Conservation (phyloP, 2,329 filamentous ascomycete species). For the Fusarium penzigii region DNA sequence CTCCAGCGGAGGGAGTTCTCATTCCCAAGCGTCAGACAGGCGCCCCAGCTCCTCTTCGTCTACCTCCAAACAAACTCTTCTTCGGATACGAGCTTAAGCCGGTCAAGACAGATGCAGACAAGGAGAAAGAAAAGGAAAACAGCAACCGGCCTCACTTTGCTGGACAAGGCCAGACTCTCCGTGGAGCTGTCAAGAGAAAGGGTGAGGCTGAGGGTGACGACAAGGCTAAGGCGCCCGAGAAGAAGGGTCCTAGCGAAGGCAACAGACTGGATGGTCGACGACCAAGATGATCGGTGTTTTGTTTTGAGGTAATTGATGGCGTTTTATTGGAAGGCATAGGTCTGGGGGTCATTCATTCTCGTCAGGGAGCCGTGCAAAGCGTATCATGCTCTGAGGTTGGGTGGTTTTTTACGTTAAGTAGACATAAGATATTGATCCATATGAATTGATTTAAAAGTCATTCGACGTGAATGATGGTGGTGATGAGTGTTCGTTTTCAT, state of each 20-base stretch:
- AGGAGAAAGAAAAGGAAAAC: conserved; percentile 64
- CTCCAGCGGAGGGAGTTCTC: conserved; percentile 26
- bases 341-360: neutral
- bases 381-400: neutral
- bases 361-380: neutral
- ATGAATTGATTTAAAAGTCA: too few species aligned
- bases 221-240: conserved; percentile 48
- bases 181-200: conserved; percentile 72
- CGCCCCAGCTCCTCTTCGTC: conserved; percentile 80
- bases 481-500: too few species aligned
- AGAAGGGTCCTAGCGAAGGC: conserved; percentile 47
- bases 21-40: conserved; percentile 57
- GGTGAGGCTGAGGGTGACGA: conserved; percentile 44
- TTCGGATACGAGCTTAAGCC: conserved; percentile 95
- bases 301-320: conserved; percentile 16
- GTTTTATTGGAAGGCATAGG: conserved; percentile 23
- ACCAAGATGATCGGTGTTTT: conserved; percentile 25
- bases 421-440: too few species aligned
- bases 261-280: conserved; percentile 46
- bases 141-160: conserved; percentile 73
- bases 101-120: conserved; percentile 75
- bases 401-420: too few species aligned
- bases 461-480: too few species aligned
- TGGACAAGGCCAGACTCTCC: conserved; percentile 80
- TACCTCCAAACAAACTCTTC: conserved; percentile 90